Evolutionary conservation across 495 filamentous ascomycete genomes (phyloP), one percentile per base, ranked within the genome.

Genomic region (Lepidopterella palustris): DNA sequence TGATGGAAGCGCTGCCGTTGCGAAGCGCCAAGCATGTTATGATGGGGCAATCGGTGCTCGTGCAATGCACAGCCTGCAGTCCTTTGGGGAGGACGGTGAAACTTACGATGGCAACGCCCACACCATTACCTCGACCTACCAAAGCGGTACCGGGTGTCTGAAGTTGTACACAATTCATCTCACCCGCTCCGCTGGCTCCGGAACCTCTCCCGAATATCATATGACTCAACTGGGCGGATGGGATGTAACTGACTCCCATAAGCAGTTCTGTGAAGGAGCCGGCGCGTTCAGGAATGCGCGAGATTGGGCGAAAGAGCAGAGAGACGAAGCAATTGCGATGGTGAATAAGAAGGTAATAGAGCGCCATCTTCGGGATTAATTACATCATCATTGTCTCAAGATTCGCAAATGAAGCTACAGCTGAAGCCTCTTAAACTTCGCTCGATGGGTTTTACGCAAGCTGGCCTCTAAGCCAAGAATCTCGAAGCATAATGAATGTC

Each of bases 111-210:
- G 64, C 29, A 66, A 59, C 25, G 55, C 60, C 42, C 50, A 47
- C 60, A 57, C 61, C 9, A n/a, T 66, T 39, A 35, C 42, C 15
- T 63, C 55, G 9, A 74, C 65, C 28, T 80, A 79, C 54, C 57
- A 70, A 52, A 28, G 29, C 40, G 74, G 71, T 40, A 58, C 6
- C n/a, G n/a, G n/a, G n/a, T n/a, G n/a, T 8, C 70, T 79, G 25
- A 45, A 67, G 55, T 62, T 79, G 59, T 79, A 72, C 62, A 64
- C 70, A 21, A 70, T 68, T 60, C 70, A 79, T 59, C 45, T 68
- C 42, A 68, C 61, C 1, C 55, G 42, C 32, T 55, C 63, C 32
- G 66, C 48, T 18, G 53, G 5, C 1, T 62, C 67, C 21, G 67
- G 58, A 20, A 59, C 58, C 35, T 57, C 48, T 56, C 68, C 70